These are phyloP conservation scores for Blechomonas ayalai DNA, from an alignment of 208 protist genomes.

Conservation along the genomic window DNA sequence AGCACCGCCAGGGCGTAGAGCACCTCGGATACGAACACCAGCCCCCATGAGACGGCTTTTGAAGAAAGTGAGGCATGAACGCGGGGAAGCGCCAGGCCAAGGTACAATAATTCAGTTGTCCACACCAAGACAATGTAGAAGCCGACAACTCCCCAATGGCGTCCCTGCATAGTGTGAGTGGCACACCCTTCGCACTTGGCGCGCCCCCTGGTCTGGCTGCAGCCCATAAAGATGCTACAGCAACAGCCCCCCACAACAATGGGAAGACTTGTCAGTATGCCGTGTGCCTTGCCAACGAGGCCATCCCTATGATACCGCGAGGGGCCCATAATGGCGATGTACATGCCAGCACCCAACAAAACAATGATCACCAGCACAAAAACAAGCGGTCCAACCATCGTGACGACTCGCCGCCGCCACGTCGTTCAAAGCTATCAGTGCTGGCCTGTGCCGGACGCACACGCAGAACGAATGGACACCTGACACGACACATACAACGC, in stretches of 20 bases:
- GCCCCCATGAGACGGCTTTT: constrained; percentile 44
- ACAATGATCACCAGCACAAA: constrained; percentile 27
- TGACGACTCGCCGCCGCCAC: not conserved
- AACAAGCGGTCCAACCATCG: constrained; percentile 19
- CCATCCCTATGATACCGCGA: constrained; percentile 84
- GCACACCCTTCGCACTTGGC: constrained; percentile 22
- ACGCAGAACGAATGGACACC: no score
- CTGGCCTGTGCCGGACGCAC: no score
- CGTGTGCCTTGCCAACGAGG: constrained; percentile 57
- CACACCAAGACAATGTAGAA: constrained; percentile 85
- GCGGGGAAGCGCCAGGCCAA: constrained; percentile 44
- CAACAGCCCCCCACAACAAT: constrained; percentile 29
- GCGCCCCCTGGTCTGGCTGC: constrained; percentile 31
- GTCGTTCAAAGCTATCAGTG: no score
- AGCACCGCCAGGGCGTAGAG: constrained; percentile 66
- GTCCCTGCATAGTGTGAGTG: constrained; percentile 33
- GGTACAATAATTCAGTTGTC: constrained; percentile 73
- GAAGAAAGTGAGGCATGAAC: constrained; percentile 32
- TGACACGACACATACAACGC: no score
- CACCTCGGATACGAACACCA: constrained; percentile 54
- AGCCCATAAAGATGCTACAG: constrained; percentile 36
- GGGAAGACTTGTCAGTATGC: constrained; percentile 21
- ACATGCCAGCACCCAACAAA: constrained; percentile 50
- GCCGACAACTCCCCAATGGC: constrained; percentile 78
- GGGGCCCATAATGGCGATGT: constrained; percentile 86